Base-by-base conservation (phyloP, 1,284 basidiomycete species). In the Cystobasidium slooffiae region DNA sequence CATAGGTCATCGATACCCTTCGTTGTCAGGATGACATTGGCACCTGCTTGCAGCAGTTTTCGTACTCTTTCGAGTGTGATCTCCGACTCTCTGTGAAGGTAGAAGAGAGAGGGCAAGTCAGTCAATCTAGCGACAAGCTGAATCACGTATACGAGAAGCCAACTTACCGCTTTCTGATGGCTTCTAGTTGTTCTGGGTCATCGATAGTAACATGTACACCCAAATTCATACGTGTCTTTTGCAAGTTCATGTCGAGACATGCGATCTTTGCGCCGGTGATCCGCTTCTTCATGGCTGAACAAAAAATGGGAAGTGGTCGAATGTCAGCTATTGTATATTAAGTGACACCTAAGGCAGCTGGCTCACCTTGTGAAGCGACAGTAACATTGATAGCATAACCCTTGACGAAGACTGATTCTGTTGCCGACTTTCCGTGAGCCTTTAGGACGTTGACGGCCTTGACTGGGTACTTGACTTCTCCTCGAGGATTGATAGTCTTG, bases 381-480 rank as follows among this genome's bases (percentile, higher is more conserved):
- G 97, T 99, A 85, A 97, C 99, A 84, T 99, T 99, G 78, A 99
- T 85, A 44, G 97, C 97, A 84, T 99, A 99, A 58, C 97, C 97
- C 81, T 93, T 93, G 76, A 99, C 91, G 81, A 92, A 94, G 77
- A 98, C 83, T 49, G 94, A 97, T 83, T 99, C 97, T 77, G 94
- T 88, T 31, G 95, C 94, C 82, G 93, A 96, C 84, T 90, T 91
- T 75, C 97, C 97, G 81, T 99, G 97, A 9, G 97, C 97, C 84
- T 99, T 99, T 80, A 99, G 87, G n/a, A 99, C 89, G 81, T 99
- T 99, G 78, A 99, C 97, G 1, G 97, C 97, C 85, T 99, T 99
- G 79, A 99, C 97, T 8, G 97, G 97, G 84, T 99, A 99, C 84
- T 97, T 99, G 82, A 92, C 91, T 84, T 99, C 97, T 47, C 97